Evolutionary conservation across 306 rosid genomes (phyloP).

Genomic region (Casuarina glauca): DNA sequence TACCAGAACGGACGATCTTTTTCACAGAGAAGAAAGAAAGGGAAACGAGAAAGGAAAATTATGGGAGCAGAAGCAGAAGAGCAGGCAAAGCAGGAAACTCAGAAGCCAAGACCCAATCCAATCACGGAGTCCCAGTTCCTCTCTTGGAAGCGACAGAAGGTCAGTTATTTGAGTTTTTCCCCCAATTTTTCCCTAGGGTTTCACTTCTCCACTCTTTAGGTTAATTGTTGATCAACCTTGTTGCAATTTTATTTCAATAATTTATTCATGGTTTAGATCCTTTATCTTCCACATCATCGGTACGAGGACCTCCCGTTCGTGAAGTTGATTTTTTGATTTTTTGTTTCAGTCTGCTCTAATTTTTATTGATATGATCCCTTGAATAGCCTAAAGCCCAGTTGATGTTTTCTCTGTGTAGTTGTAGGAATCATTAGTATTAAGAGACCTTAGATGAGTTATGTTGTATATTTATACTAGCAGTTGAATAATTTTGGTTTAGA

Average conservation of each 20-base stretch:
- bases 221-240: not conserved
- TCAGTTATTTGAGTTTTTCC: conserved; percentile 6
- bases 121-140: conserved; percentile 59
- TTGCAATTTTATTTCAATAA: not conserved
- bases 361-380: not conserved
- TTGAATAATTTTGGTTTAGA: not conserved
- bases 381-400: not conserved
- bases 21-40: conserved; percentile 6
- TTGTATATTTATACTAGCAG: not conserved
- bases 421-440: not conserved
- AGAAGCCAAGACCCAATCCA: conserved; percentile 34
- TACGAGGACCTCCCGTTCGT: not conserved
- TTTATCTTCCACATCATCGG: not conserved
- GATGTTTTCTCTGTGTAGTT: not conserved
- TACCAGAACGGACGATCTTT: not conserved
- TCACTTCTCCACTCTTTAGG: not conserved
- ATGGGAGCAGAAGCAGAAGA: conserved; percentile 47
- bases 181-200: conserved; percentile 26
- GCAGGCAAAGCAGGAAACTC: conserved; percentile 29
- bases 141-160: conserved; percentile 88
- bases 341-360: not conserved
- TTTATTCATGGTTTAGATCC: not conserved
- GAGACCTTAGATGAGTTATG: not conserved
- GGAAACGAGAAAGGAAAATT: not conserved
- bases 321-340: not conserved